Evolutionary conservation across 495 filamentous ascomycete genomes (phyloP).

Genomic region (Aspergillus panamensis): DNA sequence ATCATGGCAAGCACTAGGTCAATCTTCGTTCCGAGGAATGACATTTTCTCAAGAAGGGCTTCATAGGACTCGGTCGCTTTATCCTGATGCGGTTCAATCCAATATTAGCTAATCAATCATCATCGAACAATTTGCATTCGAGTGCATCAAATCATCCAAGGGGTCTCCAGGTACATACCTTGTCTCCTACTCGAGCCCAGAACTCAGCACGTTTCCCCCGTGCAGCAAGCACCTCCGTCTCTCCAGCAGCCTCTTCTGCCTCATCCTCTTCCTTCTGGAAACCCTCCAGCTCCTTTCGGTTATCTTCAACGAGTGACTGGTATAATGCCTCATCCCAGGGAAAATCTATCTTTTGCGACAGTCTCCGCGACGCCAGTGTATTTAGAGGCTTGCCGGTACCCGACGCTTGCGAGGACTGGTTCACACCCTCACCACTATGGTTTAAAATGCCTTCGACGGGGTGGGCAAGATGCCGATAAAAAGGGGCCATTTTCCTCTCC

Average conservation of each 20-base stretch:
- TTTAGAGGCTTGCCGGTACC: slow-evolving; percentile 50
- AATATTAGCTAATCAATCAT: slow-evolving; percentile 16
- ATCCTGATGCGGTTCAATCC: slow-evolving; percentile 55
- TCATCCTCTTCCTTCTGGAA: slow-evolving; percentile 95
- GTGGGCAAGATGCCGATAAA: slow-evolving; percentile 93
- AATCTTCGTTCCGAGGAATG: slow-evolving; percentile 92
- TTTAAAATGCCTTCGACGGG: slow-evolving; percentile 91
- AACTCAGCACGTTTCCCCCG: slow-evolving; percentile 93
- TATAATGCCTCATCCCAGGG: slow-evolving; percentile 91
- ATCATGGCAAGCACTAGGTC: slow-evolving; percentile 95
- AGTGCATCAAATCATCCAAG: background rate
- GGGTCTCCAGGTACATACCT: slow-evolving; percentile 54
- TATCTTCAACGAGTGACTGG: slow-evolving; percentile 77
- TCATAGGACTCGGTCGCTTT: slow-evolving; percentile 90
- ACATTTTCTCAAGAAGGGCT: slow-evolving; percentile 87
- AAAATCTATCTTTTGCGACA: slow-evolving; percentile 59
- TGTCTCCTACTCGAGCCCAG: slow-evolving; percentile 90
- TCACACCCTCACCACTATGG: slow-evolving; percentile 63
- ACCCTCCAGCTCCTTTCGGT: slow-evolving; percentile 84
- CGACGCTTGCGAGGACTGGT: slow-evolving; percentile 45
- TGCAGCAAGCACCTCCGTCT: slow-evolving; percentile 90
- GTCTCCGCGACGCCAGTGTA: slow-evolving; percentile 67
- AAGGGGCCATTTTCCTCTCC: slow-evolving; percentile 93
- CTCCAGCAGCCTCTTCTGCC: slow-evolving; percentile 89
- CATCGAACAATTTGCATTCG: background rate